Evolutionary conservation across 2,329 filamentous ascomycete genomes (phyloP), one percentile per base, ranked within the genome.

Genomic region (Diaporthe batatas): DNA sequence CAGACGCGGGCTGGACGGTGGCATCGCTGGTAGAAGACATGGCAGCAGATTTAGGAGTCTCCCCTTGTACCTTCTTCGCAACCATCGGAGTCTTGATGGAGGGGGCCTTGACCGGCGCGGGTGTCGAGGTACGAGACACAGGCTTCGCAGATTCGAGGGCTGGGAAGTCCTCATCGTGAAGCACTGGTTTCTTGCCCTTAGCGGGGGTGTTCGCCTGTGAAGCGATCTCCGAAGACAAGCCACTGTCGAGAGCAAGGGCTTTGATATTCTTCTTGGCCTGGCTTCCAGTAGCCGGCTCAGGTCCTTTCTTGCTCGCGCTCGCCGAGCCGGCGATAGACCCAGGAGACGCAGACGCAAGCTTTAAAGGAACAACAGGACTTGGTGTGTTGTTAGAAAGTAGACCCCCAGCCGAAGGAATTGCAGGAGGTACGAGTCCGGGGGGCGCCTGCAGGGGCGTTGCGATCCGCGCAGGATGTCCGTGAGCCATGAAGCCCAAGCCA

Each of bases 91-190:
- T 80, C 65, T 78, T 78, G 25, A 81, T 75, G 1, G 79, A 79
- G 0, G 81, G 80, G 3, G 81, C 78, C 53, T 79, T 69, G 57
- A 79, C 79, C 44, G 81, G 75, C 29, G 76, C 59, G 49, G 84
- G 82, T 55, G 80, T 74, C 18, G 74, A 70, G 14, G 72, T 36
- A n/a, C 67, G 69, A 25, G 72, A 74, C 10, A n/a, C 79, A 11
- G 78, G 72, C 73, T 84, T 86, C 29, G 84, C 81, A 12, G 87
- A 82, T 74, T 88, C 84, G 7, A 92, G 81, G 3, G 89, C 86
- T 14, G 91, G 91, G 76, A 91, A 92, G 76, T 92, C 90, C 76
- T 91, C 89, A 32, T 91, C 88, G 73, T 90, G 86, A 57, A 91
- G 79, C 39, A 86, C 74, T 25, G 71, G 21, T 51, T 78, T 74